phyloP scores from a whole-genome alignment of 2,329 filamentous ascomycete species.

The Colletotrichum sp. region DNA sequence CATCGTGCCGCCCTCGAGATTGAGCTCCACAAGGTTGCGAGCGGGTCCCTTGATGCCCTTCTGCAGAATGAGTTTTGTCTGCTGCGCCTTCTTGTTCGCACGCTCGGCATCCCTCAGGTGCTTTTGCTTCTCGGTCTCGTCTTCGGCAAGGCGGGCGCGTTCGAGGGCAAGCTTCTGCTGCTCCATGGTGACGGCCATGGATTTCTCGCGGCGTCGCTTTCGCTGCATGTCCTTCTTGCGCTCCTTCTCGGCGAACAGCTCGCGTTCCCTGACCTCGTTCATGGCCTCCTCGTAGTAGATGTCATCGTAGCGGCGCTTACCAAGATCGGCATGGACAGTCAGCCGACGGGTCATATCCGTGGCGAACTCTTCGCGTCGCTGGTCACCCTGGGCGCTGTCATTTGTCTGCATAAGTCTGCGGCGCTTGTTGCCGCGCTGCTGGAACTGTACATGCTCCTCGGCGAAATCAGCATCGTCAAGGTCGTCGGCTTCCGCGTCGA shows the following conservation, averaged over 20 bases:
- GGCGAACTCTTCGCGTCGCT: constrained; percentile 64
- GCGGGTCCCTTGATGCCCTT: constrained; percentile 83
- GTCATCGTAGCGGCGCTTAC: constrained; percentile 77
- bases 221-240: constrained; percentile 99
- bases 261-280: constrained; percentile 85
- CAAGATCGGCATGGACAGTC: constrained; percentile 69
- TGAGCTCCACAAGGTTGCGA: constrained; percentile 69
- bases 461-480: constrained; percentile 48
- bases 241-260: constrained; percentile 94
- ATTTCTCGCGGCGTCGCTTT: constrained; percentile 94
- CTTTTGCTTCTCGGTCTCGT: constrained; percentile 82
- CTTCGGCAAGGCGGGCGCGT: constrained; percentile 77
- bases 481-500: constrained; percentile 52
- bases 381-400: constrained; percentile 70
- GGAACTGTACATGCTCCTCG: constrained; percentile 50
- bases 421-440: constrained; percentile 69
- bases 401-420: constrained; percentile 66
- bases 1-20: constrained; percentile 84
- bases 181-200: constrained; percentile 90
- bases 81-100: constrained; percentile 89
- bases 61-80: constrained; percentile 85
- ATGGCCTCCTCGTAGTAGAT: constrained; percentile 81
- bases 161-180: constrained; percentile 84
- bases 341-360: constrained; percentile 66
- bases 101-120: constrained; percentile 86